A percentile compares a stretch with the other conserved stretches of the same genome.
Evolutionary conservation across 1,284 basidiomycete genomes (phyloP).

Genomic region (Meripilus lineatus): DNA sequence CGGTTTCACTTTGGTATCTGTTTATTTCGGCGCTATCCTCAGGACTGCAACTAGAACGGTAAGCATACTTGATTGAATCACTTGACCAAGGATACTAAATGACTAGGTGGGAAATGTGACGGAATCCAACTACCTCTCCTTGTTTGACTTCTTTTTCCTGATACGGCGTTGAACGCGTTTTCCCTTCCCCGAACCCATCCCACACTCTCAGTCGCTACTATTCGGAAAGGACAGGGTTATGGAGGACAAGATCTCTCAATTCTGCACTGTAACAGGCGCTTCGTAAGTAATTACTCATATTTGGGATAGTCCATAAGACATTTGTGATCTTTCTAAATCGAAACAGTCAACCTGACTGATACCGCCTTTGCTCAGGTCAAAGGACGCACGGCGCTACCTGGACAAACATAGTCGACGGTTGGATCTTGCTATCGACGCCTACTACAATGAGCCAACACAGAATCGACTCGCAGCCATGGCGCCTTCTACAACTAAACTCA

Average conservation of each 20-base stretch:
- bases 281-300: conserved; percentile 53
- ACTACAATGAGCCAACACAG: conserved; percentile 45
- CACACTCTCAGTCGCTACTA: not conserved
- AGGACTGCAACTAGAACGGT: too few species aligned
- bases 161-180: too few species aligned
- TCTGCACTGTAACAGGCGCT: conserved; percentile 61
- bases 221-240: conserved; percentile 21
- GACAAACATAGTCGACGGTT: conserved; percentile 68
- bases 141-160: too few species aligned
- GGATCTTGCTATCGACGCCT: conserved; percentile 75
- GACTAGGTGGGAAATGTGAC: too few species aligned
- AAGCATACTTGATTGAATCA: too few species aligned
- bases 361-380: conserved; percentile 31
- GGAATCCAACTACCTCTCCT: too few species aligned
- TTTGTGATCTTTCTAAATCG: too few species aligned
- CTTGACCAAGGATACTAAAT: too few species aligned
- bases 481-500: conserved; percentile 56
- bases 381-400: conserved; percentile 70
- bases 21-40: too few species aligned
- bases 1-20: too few species aligned
- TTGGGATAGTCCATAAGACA: too few species aligned
- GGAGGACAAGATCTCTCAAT: conserved; percentile 52
- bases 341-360: too few species aligned
- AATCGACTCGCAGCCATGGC: conserved; percentile 9
- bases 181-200: not conserved